phyloP scores from a whole-genome alignment of 2,329 filamentous ascomycete species.

The Pseudocercospora cruenta region DNA sequence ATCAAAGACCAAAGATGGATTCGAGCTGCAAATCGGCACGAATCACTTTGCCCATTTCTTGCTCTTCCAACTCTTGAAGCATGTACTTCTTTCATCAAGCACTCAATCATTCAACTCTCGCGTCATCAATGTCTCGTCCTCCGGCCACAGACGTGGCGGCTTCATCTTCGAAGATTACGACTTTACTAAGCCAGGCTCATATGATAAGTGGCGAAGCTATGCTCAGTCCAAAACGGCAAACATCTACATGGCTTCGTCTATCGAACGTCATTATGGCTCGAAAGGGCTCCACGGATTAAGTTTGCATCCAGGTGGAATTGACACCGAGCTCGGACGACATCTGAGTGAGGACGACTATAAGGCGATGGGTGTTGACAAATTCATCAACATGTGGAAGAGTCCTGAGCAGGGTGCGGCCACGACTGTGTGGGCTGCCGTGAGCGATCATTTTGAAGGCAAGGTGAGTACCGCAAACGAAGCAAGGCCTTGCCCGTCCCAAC shows the following conservation, averaged over 20 bases:
- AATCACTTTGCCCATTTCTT: conserved; percentile 58
- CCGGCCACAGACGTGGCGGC: conserved; percentile 45
- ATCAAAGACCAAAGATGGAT: conserved; percentile 19
- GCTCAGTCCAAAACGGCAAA: conserved; percentile 57
- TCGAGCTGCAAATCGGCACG: conserved; percentile 56
- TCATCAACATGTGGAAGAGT: conserved; percentile 35
- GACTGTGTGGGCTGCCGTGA: conserved; percentile 49
- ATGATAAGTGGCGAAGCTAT: conserved; percentile 48
- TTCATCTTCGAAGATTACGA: conserved; percentile 48
- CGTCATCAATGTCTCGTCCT: conserved; percentile 52
- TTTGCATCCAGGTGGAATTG: conserved; percentile 53
- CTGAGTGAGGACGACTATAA: not conserved
- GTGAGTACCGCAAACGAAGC: not conserved
- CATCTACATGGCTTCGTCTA: conserved; percentile 55
- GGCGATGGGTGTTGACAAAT: conserved; percentile 24
- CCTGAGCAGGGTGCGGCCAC: conserved; percentile 55
- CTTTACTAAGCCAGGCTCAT: conserved; percentile 36
- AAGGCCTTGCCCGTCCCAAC: not conserved
- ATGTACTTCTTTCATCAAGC: conserved; percentile 46
- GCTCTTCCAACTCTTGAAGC: conserved; percentile 55
- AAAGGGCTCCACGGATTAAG: conserved; percentile 49
- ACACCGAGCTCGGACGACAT: conserved; percentile 28
- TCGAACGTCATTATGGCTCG: conserved; percentile 54
- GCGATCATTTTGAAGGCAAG: conserved; percentile 46
- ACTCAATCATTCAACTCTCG: conserved; percentile 50